Percentiles rank a stretch among this genome's conserved stretches.
phyloP scores from a whole-genome alignment of 208 protist genomes.

The Crithidia thermophila region DNA sequence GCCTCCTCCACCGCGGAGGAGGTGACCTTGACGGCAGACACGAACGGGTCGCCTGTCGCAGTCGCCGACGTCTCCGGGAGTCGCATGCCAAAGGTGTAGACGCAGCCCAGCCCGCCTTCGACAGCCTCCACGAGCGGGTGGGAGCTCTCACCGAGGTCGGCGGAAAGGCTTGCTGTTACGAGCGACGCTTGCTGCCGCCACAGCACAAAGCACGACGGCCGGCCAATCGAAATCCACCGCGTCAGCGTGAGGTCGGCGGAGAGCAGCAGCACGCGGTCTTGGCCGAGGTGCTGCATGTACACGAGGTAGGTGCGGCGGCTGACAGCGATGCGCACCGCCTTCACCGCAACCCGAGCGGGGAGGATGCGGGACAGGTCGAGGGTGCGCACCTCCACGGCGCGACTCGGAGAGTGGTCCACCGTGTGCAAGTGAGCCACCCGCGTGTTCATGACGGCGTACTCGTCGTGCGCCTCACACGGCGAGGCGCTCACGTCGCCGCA shows the following conservation, averaged over 20 bases:
- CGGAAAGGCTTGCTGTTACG: conserved; percentile 38
- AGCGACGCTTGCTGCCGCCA: conserved; percentile 40
- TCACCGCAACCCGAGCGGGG: conserved; percentile 26
- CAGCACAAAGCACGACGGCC: conserved; percentile 41
- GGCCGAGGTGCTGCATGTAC: conserved; percentile 44
- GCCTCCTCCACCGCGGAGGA: conserved; percentile 6
- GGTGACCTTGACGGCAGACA: conserved; percentile 23
- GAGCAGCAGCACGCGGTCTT: conserved; percentile 55
- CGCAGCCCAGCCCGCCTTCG: conserved; percentile 59
- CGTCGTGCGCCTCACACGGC: conserved; percentile 30
- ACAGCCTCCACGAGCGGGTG: conserved; percentile 59
- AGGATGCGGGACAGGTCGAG: conserved; percentile 28
- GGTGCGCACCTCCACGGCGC: conserved; percentile 9
- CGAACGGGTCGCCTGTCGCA: conserved; percentile 14
- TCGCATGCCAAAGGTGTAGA: conserved; percentile 44
- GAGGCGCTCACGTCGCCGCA: conserved; percentile 35
- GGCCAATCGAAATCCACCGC: conserved; percentile 51
- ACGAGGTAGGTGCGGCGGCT: conserved; percentile 39
- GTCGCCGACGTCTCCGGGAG: conserved; percentile 9
- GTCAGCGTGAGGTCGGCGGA: conserved; percentile 53
- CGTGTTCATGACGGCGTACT: conserved; percentile 51
- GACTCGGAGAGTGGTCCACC: conserved; percentile 15
- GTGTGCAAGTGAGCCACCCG: conserved; percentile 34
- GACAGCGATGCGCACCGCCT: conserved; percentile 35
- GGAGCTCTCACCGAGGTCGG: conserved; percentile 21